Base-by-base conservation (phyloP, 1,284 basidiomycete genomes). In the Exobasidium rhododendri region DNA sequence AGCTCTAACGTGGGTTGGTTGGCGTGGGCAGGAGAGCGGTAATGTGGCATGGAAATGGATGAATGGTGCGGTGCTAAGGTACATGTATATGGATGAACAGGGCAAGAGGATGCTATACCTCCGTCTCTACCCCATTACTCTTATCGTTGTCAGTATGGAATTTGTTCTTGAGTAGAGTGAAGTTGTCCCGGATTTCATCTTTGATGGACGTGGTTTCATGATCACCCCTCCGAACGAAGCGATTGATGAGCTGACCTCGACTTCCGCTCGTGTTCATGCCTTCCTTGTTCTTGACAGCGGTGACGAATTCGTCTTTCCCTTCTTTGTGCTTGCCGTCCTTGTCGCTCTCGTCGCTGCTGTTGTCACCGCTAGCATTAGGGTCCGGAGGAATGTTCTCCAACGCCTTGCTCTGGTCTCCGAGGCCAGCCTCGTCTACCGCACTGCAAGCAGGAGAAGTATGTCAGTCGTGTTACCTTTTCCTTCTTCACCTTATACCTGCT, bases 121-220 rank as follows among this genome's bases (percentile, higher is more conserved):
- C 47, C 22, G 22, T 50, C 47, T 50, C 47, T 10, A 50, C 47
- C 14, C 47, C 47, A 24, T 7, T 20, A 26, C 24, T 31, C 47
- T 50, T 50, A 20, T 50, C 47, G 47, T 31, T 31, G 29, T 50
- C 47, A 10, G 22, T 50, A 31, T 50, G 24, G 47, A 50, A 50
- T 24, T 31, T 24, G 20, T 31, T 50, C 24, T 31, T 24, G 29
- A 50, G 14, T 31, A 10, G 47, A 20, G 22, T 20, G 20, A 50
- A 24, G 20, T 31, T 31, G 47, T 20, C 24, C 7, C 22, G 47
- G 20, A 50, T 31, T 24, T 50, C 47, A 20, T 50, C 47, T 50
- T 50, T 50, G 47, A 50, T 24, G 14, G 24, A 10, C 14, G 24
- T 7, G 14, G 24, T 31, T 24, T 50, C 24, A 24, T 24, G 29